Evolutionary conservation across 257 asterid genomes (phyloP).

Genomic region (Forsythia suspensa): DNA sequence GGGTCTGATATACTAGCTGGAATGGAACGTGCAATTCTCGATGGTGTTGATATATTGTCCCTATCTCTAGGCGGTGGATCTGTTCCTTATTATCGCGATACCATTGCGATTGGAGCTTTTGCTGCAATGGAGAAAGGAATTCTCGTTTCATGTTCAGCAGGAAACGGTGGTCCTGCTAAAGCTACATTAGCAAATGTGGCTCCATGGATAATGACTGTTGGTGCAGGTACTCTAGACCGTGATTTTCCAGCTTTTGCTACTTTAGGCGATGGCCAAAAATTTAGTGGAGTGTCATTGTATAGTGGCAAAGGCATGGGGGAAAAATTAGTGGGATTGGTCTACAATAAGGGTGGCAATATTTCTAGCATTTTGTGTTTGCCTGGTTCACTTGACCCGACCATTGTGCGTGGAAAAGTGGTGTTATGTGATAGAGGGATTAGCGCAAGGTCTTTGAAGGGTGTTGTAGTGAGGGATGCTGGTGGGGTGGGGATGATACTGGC

Average conservation of each 20-base stretch:
- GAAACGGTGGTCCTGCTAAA: slow-evolving; percentile 51
- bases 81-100: slow-evolving; percentile 40
- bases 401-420: slow-evolving; percentile 58
- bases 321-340: slow-evolving; percentile 40
- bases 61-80: slow-evolving; percentile 59
- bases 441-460: slow-evolving; percentile 54
- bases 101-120: slow-evolving; percentile 58
- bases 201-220: slow-evolving; percentile 78
- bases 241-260: slow-evolving; percentile 52
- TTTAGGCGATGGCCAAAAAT: slow-evolving; percentile 44
- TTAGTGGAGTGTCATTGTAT: slow-evolving; percentile 52
- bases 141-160: slow-evolving; percentile 63
- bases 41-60: slow-evolving; percentile 71
- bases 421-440: slow-evolving; percentile 56
- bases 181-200: slow-evolving; percentile 53
- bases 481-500: slow-evolving; percentile 65
- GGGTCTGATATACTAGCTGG: slow-evolving; percentile 70
- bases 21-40: slow-evolving; percentile 59
- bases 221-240: slow-evolving; percentile 68
- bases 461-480: slow-evolving; percentile 53
- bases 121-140: slow-evolving; percentile 76
- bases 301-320: slow-evolving; percentile 50
- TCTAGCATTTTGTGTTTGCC: slow-evolving; percentile 45
- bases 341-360: slow-evolving; percentile 26
- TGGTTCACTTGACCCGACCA: slow-evolving; percentile 40